These are phyloP conservation scores for Phlyctochytrium planicorne DNA, from an alignment of 192 early-diverging fungal genomes.

Conservation along the genomic window DNA sequence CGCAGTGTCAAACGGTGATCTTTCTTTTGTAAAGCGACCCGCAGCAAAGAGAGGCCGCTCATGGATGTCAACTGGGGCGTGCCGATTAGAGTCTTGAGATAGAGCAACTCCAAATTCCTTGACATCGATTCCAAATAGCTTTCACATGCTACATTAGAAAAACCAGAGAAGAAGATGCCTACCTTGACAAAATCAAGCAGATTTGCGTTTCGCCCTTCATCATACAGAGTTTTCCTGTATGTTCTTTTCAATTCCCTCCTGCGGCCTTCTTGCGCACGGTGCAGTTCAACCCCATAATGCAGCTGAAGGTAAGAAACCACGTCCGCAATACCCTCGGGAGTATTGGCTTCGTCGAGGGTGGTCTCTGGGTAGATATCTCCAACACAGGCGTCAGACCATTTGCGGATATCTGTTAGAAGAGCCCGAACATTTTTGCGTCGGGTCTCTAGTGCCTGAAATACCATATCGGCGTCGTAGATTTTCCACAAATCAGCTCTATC, in stretches of 20 bases:
- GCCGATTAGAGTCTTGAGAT: constrained; percentile 3
- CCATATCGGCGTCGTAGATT: constrained; percentile 81
- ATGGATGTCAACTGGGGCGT: constrained; percentile 56
- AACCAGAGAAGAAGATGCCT: not conserved
- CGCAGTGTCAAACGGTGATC: constrained; percentile 40
- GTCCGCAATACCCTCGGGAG: constrained; percentile 44
- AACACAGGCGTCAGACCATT: constrained; percentile 47
- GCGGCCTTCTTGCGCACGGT: constrained; percentile 38
- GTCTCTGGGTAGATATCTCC: constrained; percentile 46
- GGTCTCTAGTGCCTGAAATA: constrained; percentile 70
- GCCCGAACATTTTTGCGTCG: constrained; percentile 35
- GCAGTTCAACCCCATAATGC: constrained; percentile 40
- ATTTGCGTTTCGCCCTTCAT: constrained; percentile 35
- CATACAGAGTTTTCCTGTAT: constrained; percentile 42
- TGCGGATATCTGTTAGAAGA: constrained; percentile 44
- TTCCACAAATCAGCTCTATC: constrained; percentile 78
- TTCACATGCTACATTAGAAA: not conserved
- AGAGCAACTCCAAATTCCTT: constrained; percentile 14
- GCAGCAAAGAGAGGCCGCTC: constrained; percentile 58
- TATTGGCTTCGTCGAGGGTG: constrained; percentile 29
- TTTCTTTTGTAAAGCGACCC: constrained; percentile 41
- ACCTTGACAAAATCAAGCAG: constrained; percentile 49
- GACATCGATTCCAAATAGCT: constrained; percentile 42
- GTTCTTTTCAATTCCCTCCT: constrained; percentile 41
- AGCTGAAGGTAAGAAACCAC: constrained; percentile 52